Conservation (phyloP, 768 basidiomycete species). For the Tylopilus felleus region DNA sequence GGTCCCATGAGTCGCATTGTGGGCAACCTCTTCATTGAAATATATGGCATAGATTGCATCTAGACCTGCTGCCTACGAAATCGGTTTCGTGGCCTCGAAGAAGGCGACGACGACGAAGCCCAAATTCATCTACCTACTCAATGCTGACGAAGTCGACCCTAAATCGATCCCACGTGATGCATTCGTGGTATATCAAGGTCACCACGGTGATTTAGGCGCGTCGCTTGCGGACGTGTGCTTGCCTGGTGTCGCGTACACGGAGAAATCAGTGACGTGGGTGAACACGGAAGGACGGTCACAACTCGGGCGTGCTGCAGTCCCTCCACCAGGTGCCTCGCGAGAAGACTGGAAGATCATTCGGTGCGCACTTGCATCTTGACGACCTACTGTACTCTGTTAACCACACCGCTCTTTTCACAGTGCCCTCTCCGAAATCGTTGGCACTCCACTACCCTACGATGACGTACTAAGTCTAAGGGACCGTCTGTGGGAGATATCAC, state of each 20-base stretch:
- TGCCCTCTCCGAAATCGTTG: constrained; percentile 87
- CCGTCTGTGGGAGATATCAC: constrained; percentile 96
- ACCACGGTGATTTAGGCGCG: constrained; percentile 96
- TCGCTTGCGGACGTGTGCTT: constrained; percentile 96
- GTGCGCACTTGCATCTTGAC: constrained; percentile 36
- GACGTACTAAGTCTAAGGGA: constrained; percentile 81
- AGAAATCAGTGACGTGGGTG: constrained; percentile 88
- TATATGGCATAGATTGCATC: constrained; percentile 69
- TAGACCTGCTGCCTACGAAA: constrained; percentile 89
- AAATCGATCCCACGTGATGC: constrained; percentile 84
- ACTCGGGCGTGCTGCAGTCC: constrained; percentile 85
- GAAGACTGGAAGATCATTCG: constrained; percentile 99
- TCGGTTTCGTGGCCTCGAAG: constrained; percentile 87
- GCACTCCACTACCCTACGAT: constrained; percentile 81
- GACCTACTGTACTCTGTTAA: neutral
- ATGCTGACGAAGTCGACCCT: constrained; percentile 92
- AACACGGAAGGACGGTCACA: constrained; percentile 96
- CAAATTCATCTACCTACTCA: constrained; percentile 95
- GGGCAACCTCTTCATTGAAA: neutral
- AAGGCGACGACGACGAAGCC: constrained; percentile 71
- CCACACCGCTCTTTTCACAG: constrained; percentile 34
- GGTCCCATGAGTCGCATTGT: constrained; percentile 14
- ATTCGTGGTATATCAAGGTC: constrained; percentile 98
- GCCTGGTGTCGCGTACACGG: constrained; percentile 92
- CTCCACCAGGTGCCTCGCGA: constrained; percentile 89